Percentiles rank a stretch among this genome's conserved stretches.
phyloP scores from a whole-genome alignment of 2,329 filamentous ascomycete species.

The Pyrenochaeta sp. region DNA sequence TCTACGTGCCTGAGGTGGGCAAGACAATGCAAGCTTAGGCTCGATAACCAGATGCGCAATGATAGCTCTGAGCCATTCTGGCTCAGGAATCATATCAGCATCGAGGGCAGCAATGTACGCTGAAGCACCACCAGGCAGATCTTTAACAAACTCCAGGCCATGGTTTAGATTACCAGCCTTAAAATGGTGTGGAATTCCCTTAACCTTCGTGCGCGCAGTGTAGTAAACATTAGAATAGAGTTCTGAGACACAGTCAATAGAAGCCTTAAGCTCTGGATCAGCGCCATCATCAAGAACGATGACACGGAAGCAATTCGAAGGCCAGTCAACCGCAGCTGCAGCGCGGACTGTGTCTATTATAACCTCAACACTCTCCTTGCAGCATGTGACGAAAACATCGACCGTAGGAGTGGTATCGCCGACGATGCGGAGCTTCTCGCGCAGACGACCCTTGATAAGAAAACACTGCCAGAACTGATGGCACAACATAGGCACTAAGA shows the following conservation, averaged over 20 bases:
- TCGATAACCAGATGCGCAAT: constrained; percentile 15
- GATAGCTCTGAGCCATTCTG: constrained; percentile 55
- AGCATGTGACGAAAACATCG: constrained; percentile 57
- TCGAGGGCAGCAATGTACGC: constrained; percentile 71
- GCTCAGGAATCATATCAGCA: constrained; percentile 73
- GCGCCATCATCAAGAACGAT: constrained; percentile 50
- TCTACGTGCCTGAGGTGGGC: constrained; percentile 55
- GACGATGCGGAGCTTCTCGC: constrained; percentile 9
- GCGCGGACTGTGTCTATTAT: constrained; percentile 44
- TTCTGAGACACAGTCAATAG: constrained; percentile 47
- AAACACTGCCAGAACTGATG: constrained; percentile 13
- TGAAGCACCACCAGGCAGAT: constrained; percentile 53
- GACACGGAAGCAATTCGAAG: constrained; percentile 47
- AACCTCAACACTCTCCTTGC: constrained; percentile 53
- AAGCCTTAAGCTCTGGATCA: constrained; percentile 37
- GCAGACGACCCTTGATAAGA: constrained; percentile 9
- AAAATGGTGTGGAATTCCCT: constrained; percentile 59
- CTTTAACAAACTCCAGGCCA: constrained; percentile 44
- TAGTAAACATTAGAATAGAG: constrained; percentile 54
- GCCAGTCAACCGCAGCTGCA: constrained; percentile 13
- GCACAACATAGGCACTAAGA: constrained; percentile 6
- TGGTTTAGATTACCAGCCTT: constrained; percentile 73
- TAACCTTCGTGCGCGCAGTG: constrained; percentile 52
- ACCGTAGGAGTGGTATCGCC: constrained; percentile 44
- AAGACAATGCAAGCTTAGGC: constrained; percentile 10